phyloP scores from a whole-genome alignment of 305 asterid genomes.

The Fraxinus dipetala region DNA sequence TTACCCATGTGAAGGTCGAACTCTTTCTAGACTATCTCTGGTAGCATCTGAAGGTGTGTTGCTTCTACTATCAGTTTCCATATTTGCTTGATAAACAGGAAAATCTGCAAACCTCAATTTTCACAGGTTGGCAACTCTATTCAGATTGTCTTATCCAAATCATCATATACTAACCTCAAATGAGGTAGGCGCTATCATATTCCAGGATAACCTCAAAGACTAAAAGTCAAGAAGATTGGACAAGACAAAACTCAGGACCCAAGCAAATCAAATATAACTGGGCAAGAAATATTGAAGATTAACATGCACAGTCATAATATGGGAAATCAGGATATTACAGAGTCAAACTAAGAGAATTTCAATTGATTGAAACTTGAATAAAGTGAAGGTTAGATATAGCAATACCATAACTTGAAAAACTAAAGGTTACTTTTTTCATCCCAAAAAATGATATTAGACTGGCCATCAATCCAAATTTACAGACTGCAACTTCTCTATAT shows the following conservation, averaged over 20 bases:
- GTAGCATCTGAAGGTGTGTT: constrained; percentile 46
- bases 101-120: constrained; percentile 47
- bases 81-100: constrained; percentile 41
- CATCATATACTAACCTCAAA: constrained; percentile 56
- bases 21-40: constrained; percentile 48
- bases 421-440: not conserved
- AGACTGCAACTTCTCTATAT: not conserved
- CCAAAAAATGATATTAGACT: not conserved
- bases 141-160: constrained; percentile 50
- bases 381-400: not conserved
- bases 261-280: constrained; percentile 18
- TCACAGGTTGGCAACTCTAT: constrained; percentile 42
- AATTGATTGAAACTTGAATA: not conserved
- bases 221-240: constrained; percentile 26
- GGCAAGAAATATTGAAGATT: constrained; percentile 22
- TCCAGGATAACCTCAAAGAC: constrained; percentile 39
- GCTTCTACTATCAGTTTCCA: constrained; percentile 70
- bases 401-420: not conserved
- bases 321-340: not conserved
- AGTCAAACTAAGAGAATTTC: not conserved
- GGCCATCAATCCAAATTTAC: not conserved
- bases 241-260: constrained; percentile 25
- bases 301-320: not conserved
- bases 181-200: constrained; percentile 37
- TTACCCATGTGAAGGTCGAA: constrained; percentile 82